Conservation (phyloP, 139 green algal species). For the Closterium sp. region DNA sequence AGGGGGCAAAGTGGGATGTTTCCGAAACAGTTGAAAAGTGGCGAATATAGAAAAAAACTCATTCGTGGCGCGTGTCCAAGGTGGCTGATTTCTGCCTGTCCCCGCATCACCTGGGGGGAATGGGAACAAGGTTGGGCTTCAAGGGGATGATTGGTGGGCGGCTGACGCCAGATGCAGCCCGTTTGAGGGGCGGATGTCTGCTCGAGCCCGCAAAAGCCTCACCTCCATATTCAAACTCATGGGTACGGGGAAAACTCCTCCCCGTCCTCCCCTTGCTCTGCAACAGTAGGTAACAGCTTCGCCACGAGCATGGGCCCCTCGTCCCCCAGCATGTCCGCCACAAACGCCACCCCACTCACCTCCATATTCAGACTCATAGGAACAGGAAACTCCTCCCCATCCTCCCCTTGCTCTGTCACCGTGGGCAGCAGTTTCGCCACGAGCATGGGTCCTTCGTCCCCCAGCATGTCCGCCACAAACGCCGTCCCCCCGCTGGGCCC, state of each 20-base stretch:
- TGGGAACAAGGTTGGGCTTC: too few species aligned
- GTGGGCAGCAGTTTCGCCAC: not conserved
- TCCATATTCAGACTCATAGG: not conserved
- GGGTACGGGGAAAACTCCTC: not conserved
- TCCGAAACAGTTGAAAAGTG: too few species aligned
- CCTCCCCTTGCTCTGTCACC: not conserved
- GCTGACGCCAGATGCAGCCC: too few species aligned
- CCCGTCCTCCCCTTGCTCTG: not conserved
- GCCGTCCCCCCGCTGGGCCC: not conserved
- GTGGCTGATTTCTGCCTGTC: too few species aligned
- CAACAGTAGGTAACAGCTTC: not conserved
- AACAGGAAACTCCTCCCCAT: not conserved
- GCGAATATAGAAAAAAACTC: too few species aligned
- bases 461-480: not conserved
- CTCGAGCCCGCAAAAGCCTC: too few species aligned
- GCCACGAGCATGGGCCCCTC: not conserved
- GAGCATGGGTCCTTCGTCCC: not conserved
- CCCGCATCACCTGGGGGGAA: too few species aligned
- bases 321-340: not conserved
- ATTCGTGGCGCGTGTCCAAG: too few species aligned
- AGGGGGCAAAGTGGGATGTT: too few species aligned
- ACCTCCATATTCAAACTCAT: not conserved
- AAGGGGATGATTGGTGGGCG: too few species aligned
- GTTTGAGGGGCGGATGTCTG: too few species aligned
- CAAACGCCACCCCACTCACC: not conserved